Evolutionary conservation across 768 basidiomycete species (phyloP), one percentile per base, ranked within the genome.

Genomic region (Hericium coralloides): DNA sequence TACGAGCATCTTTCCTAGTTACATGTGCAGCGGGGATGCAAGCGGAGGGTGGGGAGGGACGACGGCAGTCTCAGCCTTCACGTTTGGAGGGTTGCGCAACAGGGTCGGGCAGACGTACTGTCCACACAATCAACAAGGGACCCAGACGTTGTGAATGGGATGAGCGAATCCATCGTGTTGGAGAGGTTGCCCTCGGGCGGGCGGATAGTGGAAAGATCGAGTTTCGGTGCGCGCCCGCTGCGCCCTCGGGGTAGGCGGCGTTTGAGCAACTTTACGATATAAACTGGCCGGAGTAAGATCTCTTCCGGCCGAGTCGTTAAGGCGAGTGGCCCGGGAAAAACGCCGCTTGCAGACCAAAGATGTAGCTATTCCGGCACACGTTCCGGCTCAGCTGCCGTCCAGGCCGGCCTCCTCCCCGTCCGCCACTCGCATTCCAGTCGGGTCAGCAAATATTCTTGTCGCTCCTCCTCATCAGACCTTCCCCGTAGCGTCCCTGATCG

Each of bases 121-220:
- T 99, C 97, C 77, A 99, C 97, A 73, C 93, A 93, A 81, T 98
- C 97, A 73, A 98, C 90, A 63, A 99, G 83, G 63, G 95, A 94
- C 67, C 97, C 97, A 53, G 95, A 98, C 20, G 97, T 99, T 59
- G 97, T 99, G 76, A 98, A 98, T 54, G 95, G 92, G 68, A 98
- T 98, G 64, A 98, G 75, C 56, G 93, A 93, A 75, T 97, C 93
- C 93, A 97, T 95, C 65, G 64, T 50, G 17, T 41, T 23, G 12
- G n/a, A 36, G 31, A 48, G 45, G 38, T 26, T 45, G 54, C 26
- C 51, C 39, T 7, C 14, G 31, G 36, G 45, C 23, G 25, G 47
- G 38, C 43, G 52, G 37, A 20, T 37, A 25, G 36, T 49, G 45
- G 20, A 31, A 52, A 18, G 41, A 20, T 12, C 12, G 43, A 25